phyloP scores from a whole-genome alignment of 2,329 filamentous ascomycete species.

The Cordyceps cicadae region DNA sequence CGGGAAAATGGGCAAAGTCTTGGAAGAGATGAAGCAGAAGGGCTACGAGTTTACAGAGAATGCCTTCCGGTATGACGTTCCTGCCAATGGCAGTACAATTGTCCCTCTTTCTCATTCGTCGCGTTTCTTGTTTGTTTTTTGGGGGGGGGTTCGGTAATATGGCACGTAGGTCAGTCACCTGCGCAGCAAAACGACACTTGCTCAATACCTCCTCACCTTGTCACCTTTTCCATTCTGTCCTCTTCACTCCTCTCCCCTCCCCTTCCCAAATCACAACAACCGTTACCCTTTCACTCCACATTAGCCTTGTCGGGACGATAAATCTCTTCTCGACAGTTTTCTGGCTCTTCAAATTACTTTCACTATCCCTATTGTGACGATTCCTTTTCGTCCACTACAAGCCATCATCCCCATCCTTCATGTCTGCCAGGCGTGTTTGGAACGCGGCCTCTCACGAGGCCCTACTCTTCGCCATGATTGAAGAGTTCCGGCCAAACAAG shows the following conservation, averaged over 20 bases:
- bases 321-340: neutral
- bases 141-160: neutral
- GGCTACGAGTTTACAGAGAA: slow-evolving; percentile 33
- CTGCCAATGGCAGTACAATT: neutral
- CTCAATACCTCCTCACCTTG: neutral
- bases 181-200: neutral
- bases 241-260: neutral
- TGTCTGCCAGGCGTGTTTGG: slow-evolving; percentile 23
- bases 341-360: neutral
- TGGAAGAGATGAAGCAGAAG: slow-evolving; percentile 27
- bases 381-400: neutral
- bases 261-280: neutral
- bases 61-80: slow-evolving; percentile 31
- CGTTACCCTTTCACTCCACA: neutral
- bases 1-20: slow-evolving; percentile 27
- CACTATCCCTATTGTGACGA: neutral
- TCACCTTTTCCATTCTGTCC: neutral
- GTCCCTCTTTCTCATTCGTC: neutral
- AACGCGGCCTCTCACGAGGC: slow-evolving; percentile 30
- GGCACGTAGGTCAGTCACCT: neutral
- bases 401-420: neutral
- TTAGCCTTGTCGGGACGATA: neutral
- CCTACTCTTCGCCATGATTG: slow-evolving; percentile 30
- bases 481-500: slow-evolving; percentile 27
- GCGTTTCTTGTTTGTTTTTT: neutral